phyloP scores from a whole-genome alignment of 257 asterid genomes.

The Prunella vulgaris region DNA sequence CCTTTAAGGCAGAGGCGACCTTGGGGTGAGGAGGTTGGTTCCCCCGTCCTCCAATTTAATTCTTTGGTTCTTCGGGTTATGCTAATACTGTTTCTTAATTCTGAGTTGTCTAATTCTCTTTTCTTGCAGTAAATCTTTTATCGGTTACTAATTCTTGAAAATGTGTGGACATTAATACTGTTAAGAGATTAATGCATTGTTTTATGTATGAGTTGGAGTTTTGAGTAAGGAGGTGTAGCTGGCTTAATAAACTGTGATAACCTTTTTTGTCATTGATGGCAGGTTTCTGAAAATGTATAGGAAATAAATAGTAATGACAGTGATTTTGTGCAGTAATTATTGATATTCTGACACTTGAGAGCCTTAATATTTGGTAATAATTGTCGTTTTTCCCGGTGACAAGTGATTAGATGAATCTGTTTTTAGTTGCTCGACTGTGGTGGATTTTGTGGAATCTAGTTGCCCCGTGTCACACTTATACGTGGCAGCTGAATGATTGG shows the following conservation, averaged over 20 bases:
- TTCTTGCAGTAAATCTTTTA: background rate
- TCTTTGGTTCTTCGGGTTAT: background rate
- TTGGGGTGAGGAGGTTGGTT: slow-evolving; percentile 96
- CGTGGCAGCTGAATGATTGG: slow-evolving; percentile 2
- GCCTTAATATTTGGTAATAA: background rate
- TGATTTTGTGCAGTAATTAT: slow-evolving; percentile 2
- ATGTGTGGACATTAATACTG: background rate
- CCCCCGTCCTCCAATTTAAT: slow-evolving; percentile 1
- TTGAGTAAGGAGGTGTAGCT: slow-evolving; percentile 1
- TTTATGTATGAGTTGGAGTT: slow-evolving; percentile 6
- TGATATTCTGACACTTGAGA: background rate
- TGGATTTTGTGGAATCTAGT: slow-evolving; percentile 11
- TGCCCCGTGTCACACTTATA: background rate
- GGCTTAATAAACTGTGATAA: background rate
- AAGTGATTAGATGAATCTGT: slow-evolving; percentile 9
- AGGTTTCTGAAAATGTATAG: background rate
- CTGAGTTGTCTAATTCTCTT: slow-evolving; percentile 2
- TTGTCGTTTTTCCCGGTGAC: background rate
- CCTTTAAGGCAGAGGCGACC: slow-evolving; percentile 84
- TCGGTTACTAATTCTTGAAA: slow-evolving; percentile 8
- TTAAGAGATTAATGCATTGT: background rate
- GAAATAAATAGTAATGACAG: background rate
- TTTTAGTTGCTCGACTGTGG: background rate
- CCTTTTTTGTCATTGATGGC: background rate
- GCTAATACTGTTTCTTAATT: slow-evolving; percentile 8